Conservation (phyloP, 1,139 yeast species). For the Arxiozyma telluris region DNA sequence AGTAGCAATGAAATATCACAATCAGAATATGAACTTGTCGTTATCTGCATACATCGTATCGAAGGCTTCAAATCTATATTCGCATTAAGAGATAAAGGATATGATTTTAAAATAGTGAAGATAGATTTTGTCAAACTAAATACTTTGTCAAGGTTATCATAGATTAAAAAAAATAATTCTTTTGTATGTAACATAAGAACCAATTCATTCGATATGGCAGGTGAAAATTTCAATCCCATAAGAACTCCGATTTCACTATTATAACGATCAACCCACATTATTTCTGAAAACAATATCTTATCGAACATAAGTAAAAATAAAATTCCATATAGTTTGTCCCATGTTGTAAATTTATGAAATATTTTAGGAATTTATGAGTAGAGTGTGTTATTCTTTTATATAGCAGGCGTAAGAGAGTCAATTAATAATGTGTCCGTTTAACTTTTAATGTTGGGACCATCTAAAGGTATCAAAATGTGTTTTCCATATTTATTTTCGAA, state of each 20-base stretch:
- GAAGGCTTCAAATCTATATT: neutral
- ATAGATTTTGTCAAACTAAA: constrained; percentile 14
- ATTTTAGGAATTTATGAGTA: constrained; percentile 13
- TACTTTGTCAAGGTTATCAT: constrained; percentile 5
- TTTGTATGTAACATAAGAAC: constrained; percentile 17
- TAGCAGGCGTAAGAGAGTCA: neutral
- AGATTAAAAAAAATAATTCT: constrained; percentile 5
- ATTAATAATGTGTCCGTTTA: neutral
- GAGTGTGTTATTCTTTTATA: constrained; percentile 2
- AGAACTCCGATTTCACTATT: constrained; percentile 5
- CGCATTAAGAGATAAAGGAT: constrained; percentile 4
- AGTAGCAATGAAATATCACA: neutral
- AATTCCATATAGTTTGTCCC: constrained; percentile 9
- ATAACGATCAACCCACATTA: constrained; percentile 16
- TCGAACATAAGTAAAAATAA: constrained; percentile 18
- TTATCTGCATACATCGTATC: neutral
- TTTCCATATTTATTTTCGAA: neutral
- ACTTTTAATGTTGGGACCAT: neutral
- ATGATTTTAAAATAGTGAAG: constrained; percentile 12
- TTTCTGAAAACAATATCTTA: constrained; percentile 13
- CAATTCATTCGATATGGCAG: constrained; percentile 21
- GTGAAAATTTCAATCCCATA: constrained; percentile 9
- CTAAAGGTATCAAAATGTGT: neutral
- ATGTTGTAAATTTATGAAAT: constrained; percentile 16
- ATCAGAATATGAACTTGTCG: neutral